Conservation (phyloP, 805 yeast species). For the Cyberlindnera mrakii region DNA sequence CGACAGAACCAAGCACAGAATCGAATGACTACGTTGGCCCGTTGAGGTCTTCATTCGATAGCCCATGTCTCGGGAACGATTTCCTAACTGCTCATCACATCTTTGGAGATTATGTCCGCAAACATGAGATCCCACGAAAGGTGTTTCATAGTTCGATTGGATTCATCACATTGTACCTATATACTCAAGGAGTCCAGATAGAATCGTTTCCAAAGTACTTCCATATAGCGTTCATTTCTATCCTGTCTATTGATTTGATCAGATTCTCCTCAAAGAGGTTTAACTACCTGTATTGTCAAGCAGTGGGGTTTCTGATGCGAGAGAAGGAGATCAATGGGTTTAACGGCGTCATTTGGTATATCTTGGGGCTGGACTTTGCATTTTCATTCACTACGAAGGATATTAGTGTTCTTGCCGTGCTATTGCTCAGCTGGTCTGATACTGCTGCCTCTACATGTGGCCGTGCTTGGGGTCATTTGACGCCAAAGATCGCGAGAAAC, state of each 20-base stretch:
- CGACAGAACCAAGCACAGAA: constrained; percentile 3
- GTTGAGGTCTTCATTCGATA: constrained; percentile 2
- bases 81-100: constrained; percentile 34
- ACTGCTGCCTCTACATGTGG: constrained; percentile 96
- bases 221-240: constrained; percentile 43
- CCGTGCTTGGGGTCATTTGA: constrained; percentile 73
- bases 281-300: constrained; percentile 59
- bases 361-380: constrained; percentile 71
- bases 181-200: constrained; percentile 53
- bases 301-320: constrained; percentile 79
- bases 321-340: constrained; percentile 65
- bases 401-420: constrained; percentile 65
- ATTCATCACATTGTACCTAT: constrained; percentile 66
- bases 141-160: constrained; percentile 87
- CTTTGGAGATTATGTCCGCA: constrained; percentile 51
- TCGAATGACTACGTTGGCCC: constrained; percentile 14
- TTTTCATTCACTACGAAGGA: constrained; percentile 74
- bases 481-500: constrained; percentile 67
- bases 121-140: constrained; percentile 88
- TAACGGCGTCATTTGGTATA: constrained; percentile 87
- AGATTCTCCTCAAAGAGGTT: constrained; percentile 58
- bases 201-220: constrained; percentile 57
- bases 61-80: constrained; percentile 16
- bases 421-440: constrained; percentile 92
- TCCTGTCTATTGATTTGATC: constrained; percentile 59